phyloP scores from a whole-genome alignment of 768 basidiomycete genomes.

The Tremella yokohamensis region DNA sequence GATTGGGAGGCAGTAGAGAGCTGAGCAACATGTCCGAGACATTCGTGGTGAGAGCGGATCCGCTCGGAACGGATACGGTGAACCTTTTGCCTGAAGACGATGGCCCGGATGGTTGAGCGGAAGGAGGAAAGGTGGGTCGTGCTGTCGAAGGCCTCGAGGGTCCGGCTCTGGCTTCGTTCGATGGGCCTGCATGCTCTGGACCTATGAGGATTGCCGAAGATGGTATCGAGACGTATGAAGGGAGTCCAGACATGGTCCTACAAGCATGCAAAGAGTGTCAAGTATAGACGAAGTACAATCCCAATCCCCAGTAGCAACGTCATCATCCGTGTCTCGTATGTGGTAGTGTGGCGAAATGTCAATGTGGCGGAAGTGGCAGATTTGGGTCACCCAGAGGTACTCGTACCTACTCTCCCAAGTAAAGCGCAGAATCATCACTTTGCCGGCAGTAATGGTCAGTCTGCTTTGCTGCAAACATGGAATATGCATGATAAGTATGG shows the following conservation, averaged over 20 bases:
- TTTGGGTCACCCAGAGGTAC: no score
- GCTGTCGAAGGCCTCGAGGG: constrained; percentile 39
- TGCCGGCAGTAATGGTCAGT: no score
- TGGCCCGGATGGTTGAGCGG: constrained; percentile 5
- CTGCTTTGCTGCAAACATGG: no score
- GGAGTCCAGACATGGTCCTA: not conserved
- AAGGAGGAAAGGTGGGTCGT: constrained; percentile 55
- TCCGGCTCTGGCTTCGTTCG: not conserved
- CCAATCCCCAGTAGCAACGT: no score
- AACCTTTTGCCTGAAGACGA: constrained; percentile 15
- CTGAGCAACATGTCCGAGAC: constrained; percentile 49
- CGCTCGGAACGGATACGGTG: constrained; percentile 12
- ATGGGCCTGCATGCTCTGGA: not conserved
- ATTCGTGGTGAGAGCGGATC: constrained; percentile 24
- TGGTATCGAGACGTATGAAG: constrained; percentile 1
- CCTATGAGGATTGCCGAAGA: constrained; percentile 1
- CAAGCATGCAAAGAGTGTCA: no score
- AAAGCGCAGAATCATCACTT: no score
- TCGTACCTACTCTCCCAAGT: no score
- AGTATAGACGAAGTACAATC: no score
- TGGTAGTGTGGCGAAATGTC: no score
- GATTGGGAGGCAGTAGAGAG: constrained; percentile 37
- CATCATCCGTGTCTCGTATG: no score
- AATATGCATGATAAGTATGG: no score
- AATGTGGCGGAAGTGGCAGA: no score